Conservation (phyloP, 306 rosid genomes). For the Dryas drummondii region DNA sequence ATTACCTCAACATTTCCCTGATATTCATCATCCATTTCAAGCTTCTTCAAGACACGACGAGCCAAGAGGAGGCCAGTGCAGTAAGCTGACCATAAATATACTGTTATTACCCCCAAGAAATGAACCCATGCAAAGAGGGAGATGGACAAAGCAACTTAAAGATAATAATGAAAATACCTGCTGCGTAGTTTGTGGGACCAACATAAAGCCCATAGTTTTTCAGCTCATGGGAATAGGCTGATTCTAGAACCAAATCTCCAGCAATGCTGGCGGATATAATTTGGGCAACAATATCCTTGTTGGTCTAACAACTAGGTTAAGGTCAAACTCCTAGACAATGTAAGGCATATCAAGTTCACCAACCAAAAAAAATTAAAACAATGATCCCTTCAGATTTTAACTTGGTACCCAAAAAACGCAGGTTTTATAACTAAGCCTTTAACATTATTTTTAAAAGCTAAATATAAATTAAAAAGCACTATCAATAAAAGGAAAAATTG, state of each 20-base stretch:
- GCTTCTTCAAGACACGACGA: slow-evolving; percentile 65
- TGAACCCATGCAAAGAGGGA: background rate
- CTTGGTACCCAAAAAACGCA: background rate
- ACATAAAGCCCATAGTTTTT: slow-evolving; percentile 75
- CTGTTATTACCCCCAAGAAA: background rate
- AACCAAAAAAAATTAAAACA: background rate
- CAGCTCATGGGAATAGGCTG: slow-evolving; percentile 77
- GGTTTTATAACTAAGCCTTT: background rate
- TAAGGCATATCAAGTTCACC: background rate
- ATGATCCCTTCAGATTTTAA: background rate
- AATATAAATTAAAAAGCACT: background rate
- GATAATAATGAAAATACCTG: slow-evolving; percentile 42
- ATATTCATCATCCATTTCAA: slow-evolving; percentile 79
- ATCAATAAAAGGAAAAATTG: background rate
- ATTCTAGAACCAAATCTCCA: slow-evolving; percentile 79
- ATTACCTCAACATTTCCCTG: slow-evolving; percentile 90
- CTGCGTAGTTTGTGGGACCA: slow-evolving; percentile 91
- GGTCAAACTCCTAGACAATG: background rate
- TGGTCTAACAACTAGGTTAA: slow-evolving; percentile 51
- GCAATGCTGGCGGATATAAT: slow-evolving; percentile 77
- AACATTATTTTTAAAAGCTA: background rate
- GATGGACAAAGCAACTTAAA: no score
- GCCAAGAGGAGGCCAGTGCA: slow-evolving; percentile 93
- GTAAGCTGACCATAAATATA: slow-evolving; percentile 51
- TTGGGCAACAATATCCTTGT: slow-evolving; percentile 75